Conservation (phyloP, 495 filamentous ascomycete genomes). For the Daldinia grandis region DNA sequence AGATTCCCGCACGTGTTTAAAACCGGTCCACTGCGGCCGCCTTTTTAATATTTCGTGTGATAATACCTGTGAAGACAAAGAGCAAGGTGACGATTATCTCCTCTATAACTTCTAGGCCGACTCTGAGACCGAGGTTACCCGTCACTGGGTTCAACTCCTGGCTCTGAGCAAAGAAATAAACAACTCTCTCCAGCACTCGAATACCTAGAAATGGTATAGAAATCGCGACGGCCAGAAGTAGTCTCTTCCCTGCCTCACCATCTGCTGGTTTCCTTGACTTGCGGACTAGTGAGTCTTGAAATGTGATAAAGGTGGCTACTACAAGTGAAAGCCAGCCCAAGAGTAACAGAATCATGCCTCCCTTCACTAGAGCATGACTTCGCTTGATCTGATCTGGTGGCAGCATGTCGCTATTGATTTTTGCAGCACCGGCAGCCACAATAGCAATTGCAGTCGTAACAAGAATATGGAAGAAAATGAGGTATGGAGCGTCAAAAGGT, state of each 20-base stretch:
- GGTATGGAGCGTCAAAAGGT: constrained; percentile 18
- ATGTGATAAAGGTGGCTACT: constrained; percentile 33
- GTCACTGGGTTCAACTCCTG: constrained; percentile 35
- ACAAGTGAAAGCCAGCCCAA: constrained; percentile 47
- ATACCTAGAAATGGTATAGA: constrained; percentile 46
- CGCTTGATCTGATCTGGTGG: constrained; percentile 32
- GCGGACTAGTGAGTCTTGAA: constrained; percentile 11
- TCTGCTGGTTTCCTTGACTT: neutral
- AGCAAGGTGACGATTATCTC: constrained; percentile 45
- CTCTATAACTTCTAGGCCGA: constrained; percentile 45
- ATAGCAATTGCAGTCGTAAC: constrained; percentile 43
- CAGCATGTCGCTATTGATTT: constrained; percentile 31
- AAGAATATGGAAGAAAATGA: constrained; percentile 41
- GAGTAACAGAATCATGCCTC: constrained; percentile 47
- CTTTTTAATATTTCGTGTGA: constrained; percentile 39
- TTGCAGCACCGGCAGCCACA: constrained; percentile 43
- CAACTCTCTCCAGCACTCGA: constrained; percentile 40
- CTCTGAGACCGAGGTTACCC: constrained; percentile 39
- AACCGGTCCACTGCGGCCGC: neutral
- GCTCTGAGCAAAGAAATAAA: constrained; percentile 42
- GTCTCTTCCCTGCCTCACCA: constrained; percentile 20
- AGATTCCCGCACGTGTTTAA: neutral
- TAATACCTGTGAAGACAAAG: constrained; percentile 42
- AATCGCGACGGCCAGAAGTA: constrained; percentile 44
- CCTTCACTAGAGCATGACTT: constrained; percentile 39